Evolutionary conservation across 768 basidiomycete genomes (phyloP).

Genomic region (Russula vinacea): DNA sequence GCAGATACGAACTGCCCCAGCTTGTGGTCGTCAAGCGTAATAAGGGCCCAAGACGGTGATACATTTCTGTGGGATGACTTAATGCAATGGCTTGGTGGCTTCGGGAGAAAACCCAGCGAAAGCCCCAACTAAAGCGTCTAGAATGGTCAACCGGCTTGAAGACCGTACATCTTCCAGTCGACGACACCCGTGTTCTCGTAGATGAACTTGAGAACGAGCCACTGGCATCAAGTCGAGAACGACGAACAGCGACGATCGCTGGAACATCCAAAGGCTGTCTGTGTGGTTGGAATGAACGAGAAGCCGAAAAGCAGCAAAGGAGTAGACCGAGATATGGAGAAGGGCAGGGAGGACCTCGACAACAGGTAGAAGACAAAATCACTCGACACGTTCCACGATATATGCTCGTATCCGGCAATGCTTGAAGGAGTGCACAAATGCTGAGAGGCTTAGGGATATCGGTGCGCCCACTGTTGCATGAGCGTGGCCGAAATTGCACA

Average conservation of each 20-base stretch:
- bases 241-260: neutral
- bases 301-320: slow-evolving; percentile 28
- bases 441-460: slow-evolving; percentile 23
- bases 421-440: slow-evolving; percentile 22
- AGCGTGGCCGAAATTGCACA: slow-evolving; percentile 29
- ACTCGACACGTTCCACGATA: slow-evolving; percentile 25
- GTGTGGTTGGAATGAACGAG: slow-evolving; percentile 21
- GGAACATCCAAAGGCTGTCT: slow-evolving; percentile 11
- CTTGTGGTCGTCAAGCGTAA: slow-evolving; percentile 20
- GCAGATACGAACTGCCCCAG: slow-evolving; percentile 17
- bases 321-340: slow-evolving; percentile 26
- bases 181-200: slow-evolving; percentile 15
- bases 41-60: slow-evolving; percentile 19
- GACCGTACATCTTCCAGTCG: slow-evolving; percentile 16
- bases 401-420: slow-evolving; percentile 28
- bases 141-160: slow-evolving; percentile 15
- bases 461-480: slow-evolving; percentile 29
- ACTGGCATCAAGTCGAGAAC: slow-evolving; percentile 8
- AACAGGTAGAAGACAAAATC: slow-evolving; percentile 24
- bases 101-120: too few relatives aligned
- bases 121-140: slow-evolving; percentile 7
- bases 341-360: slow-evolving; percentile 28
- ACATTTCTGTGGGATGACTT: slow-evolving; percentile 17
- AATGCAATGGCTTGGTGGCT: slow-evolving; percentile 15
- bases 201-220: slow-evolving; percentile 13